Evolutionary conservation across 2,329 filamentous ascomycete genomes (phyloP).

Genomic region (Penicillium brasilianum): DNA sequence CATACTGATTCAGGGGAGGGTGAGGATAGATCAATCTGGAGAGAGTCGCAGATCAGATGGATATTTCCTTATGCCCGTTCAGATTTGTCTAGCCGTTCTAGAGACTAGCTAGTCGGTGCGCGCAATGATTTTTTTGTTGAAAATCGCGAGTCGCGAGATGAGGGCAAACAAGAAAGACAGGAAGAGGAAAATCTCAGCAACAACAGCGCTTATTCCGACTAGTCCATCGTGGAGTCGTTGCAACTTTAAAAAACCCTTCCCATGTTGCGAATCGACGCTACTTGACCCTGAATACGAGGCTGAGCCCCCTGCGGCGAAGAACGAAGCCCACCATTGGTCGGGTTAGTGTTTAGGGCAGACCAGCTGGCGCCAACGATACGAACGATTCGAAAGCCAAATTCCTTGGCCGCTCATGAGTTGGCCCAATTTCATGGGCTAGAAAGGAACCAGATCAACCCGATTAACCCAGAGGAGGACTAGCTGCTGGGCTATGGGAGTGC

Average conservation of each 20-base stretch:
- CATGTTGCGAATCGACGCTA: background rate
- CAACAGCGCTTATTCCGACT: background rate
- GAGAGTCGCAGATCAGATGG: no score
- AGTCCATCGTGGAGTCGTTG: slow-evolving; percentile 1
- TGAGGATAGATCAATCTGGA: background rate
- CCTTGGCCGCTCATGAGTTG: background rate
- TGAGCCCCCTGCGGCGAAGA: slow-evolving; percentile 3
- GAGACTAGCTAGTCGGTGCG: background rate
- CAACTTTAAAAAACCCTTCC: slow-evolving; percentile 4
- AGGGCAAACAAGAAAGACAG: background rate
- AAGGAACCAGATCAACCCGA: background rate
- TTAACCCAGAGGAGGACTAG: background rate
- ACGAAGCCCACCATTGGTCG: background rate
- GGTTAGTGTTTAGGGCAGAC: slow-evolving; percentile 1
- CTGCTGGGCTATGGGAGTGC: background rate
- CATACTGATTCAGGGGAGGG: slow-evolving; percentile 18
- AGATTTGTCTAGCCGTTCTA: background rate
- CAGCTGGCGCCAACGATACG: slow-evolving; percentile 5
- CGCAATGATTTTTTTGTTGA: background rate
- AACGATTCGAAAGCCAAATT: background rate
- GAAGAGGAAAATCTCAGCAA: background rate
- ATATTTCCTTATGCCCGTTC: background rate
- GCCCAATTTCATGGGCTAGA: background rate
- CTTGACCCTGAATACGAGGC: slow-evolving; percentile 16
- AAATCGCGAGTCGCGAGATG: no score